Percentiles rank a stretch among this genome's conserved stretches.
Evolutionary conservation across 1,284 basidiomycete genomes (phyloP).

Genomic region (Phlebopus sp.): DNA sequence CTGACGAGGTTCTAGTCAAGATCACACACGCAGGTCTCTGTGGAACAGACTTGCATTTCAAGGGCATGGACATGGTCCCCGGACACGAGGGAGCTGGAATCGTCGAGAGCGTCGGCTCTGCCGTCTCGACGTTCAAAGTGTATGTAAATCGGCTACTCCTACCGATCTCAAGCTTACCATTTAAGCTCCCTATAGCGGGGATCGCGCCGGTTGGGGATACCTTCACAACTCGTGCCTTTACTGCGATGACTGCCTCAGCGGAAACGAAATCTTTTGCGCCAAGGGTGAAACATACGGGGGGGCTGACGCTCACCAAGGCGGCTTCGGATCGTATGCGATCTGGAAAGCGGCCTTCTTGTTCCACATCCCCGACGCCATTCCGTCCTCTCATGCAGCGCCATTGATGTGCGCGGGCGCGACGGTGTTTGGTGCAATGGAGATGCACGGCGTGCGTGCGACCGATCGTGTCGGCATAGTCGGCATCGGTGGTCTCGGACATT

Average conservation of each 20-base stretch:
- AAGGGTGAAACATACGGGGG: constrained; percentile 17
- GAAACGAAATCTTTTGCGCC: constrained; percentile 20
- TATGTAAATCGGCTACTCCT: neutral
- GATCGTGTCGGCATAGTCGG: constrained; percentile 31
- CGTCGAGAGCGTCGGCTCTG: constrained; percentile 24
- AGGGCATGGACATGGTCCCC: constrained; percentile 25
- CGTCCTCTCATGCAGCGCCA: constrained; percentile 26
- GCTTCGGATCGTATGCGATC: constrained; percentile 25
- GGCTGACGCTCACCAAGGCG: constrained; percentile 22
- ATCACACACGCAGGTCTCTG: constrained; percentile 37
- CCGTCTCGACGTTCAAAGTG: constrained; percentile 23
- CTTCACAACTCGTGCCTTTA: constrained; percentile 15
- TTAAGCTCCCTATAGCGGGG: constrained; percentile 4
- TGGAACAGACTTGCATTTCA: constrained; percentile 42
- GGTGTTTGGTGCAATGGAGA: constrained; percentile 22
- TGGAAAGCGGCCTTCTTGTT: constrained; percentile 27
- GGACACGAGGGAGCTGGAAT: constrained; percentile 31
- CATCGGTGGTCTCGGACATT: constrained; percentile 30
- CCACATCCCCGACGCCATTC: constrained; percentile 26
- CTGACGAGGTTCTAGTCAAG: constrained; percentile 24
- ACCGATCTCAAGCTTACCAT: neutral
- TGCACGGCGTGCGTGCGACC: constrained; percentile 19
- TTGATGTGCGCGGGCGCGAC: constrained; percentile 30
- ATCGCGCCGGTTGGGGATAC: constrained; percentile 16
- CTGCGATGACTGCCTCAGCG: constrained; percentile 15